Conservation (phyloP, 257 asterid species). For the Fraxinus americana region DNA sequence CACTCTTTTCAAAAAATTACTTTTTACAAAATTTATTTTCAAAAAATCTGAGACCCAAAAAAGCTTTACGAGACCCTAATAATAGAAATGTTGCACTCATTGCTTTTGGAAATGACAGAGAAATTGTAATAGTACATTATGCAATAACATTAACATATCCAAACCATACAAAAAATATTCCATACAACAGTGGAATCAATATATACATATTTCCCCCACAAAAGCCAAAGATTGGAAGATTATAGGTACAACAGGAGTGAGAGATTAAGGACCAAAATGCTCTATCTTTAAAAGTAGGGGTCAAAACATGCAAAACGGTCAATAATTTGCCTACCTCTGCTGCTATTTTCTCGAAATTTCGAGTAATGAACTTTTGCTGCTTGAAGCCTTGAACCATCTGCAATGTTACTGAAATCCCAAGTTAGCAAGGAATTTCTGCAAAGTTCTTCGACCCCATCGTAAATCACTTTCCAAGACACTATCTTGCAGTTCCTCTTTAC, state of each 20-base stretch:
- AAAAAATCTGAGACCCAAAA: no score
- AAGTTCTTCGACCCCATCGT: constrained; percentile 64
- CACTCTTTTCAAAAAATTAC: no score
- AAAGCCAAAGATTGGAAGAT: not conserved
- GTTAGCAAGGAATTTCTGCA: constrained; percentile 52
- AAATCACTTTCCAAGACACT: constrained; percentile 33
- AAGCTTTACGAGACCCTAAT: no score
- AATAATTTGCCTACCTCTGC: not conserved
- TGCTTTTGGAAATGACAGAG: not conserved
- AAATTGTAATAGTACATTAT: not conserved
- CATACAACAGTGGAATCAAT: constrained; percentile 4
- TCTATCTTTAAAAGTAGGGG: not conserved
- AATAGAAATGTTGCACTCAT: not conserved
- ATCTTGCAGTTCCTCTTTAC: constrained; percentile 4
- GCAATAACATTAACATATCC: not conserved
- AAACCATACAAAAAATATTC: constrained; percentile 1
- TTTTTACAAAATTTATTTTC: no score
- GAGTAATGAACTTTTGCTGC: not conserved
- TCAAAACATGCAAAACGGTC: not conserved
- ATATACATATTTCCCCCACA: not conserved
- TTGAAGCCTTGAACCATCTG: not conserved
- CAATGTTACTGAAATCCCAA: constrained; percentile 41
- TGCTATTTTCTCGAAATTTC: no score
- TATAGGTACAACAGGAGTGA: not conserved
- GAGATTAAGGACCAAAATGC: not conserved